Evolutionary conservation across 202 grass and related monocot species (phyloP).

Genomic region (Panicum hallii): DNA sequence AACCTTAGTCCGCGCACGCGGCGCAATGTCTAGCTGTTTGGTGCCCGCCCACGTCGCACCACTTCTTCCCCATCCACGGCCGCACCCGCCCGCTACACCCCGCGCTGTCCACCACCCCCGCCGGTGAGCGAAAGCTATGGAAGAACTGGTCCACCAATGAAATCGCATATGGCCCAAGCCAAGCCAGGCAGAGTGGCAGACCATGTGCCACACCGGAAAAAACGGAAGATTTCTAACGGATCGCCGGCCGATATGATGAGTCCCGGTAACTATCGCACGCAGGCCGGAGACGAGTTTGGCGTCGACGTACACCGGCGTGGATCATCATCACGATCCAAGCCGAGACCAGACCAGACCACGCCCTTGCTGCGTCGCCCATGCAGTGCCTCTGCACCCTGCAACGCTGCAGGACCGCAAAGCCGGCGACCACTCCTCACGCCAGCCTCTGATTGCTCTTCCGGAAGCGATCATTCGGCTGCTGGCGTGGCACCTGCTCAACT

Average conservation of each 20-base stretch:
- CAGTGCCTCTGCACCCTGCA: neutral
- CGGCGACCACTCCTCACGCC: neutral
- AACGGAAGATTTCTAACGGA: neutral
- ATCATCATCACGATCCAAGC: neutral
- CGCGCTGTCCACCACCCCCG: no score
- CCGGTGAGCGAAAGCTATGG: neutral
- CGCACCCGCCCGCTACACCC: neutral
- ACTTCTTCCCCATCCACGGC: neutral
- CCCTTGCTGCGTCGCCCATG: neutral
- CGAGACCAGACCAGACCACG: neutral
- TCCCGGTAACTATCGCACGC: neutral
- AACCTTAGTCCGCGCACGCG: no score
- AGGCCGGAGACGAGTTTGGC: neutral
- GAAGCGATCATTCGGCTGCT: slow-evolving; percentile 21
- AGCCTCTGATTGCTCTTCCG: slow-evolving; percentile 3
- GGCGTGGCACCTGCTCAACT: neutral
- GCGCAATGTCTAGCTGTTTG: no score
- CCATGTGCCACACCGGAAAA: neutral
- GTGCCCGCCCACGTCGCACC: neutral
- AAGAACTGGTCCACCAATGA: neutral
- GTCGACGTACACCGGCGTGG: neutral
- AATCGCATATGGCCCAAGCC: neutral
- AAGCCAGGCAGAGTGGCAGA: neutral
- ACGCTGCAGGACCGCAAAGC: neutral
- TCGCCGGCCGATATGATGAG: neutral